Evolutionary conservation across 2,329 filamentous ascomycete species (phyloP).

Genomic region (Neopestalotiopsis sp.): DNA sequence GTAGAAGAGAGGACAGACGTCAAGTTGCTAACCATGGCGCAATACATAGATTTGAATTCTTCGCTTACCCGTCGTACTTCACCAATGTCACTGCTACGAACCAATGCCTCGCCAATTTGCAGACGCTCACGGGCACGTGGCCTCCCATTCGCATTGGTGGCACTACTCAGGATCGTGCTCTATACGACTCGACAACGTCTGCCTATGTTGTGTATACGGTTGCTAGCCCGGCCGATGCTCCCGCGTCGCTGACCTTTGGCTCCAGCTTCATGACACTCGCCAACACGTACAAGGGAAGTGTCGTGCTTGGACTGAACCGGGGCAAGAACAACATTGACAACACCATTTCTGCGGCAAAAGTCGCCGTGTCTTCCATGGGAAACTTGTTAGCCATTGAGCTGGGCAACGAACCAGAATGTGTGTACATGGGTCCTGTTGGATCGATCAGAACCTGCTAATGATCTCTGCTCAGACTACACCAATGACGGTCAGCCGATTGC

Average conservation of each 20-base stretch:
- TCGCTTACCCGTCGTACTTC: constrained; percentile 60
- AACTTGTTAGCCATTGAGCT: constrained; percentile 50
- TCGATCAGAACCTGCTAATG: background rate
- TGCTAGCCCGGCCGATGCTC: constrained; percentile 51
- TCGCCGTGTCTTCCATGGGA: constrained; percentile 47
- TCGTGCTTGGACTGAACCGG: constrained; percentile 60
- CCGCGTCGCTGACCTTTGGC: constrained; percentile 55
- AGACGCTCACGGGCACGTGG: constrained; percentile 54
- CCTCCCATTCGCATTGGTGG: constrained; percentile 63
- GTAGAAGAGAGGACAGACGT: too few species aligned
- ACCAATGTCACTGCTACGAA: constrained; percentile 55
- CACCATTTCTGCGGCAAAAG: constrained; percentile 56
- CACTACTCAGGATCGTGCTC: constrained; percentile 62
- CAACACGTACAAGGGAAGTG: constrained; percentile 51
- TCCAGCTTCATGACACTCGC: constrained; percentile 58
- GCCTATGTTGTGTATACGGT: constrained; percentile 58
- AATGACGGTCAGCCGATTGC: constrained; percentile 44
- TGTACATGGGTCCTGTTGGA: constrained; percentile 23
- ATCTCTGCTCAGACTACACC: constrained; percentile 37
- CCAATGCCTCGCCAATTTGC: constrained; percentile 58
- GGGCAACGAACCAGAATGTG: constrained; percentile 46
- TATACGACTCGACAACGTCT: constrained; percentile 50
- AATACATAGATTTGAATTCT: constrained; percentile 57
- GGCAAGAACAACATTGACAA: constrained; percentile 58
- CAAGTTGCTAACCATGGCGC: background rate